Evolutionary conservation across 768 basidiomycete genomes (phyloP).

Genomic region (Leccinum ochraceum): DNA sequence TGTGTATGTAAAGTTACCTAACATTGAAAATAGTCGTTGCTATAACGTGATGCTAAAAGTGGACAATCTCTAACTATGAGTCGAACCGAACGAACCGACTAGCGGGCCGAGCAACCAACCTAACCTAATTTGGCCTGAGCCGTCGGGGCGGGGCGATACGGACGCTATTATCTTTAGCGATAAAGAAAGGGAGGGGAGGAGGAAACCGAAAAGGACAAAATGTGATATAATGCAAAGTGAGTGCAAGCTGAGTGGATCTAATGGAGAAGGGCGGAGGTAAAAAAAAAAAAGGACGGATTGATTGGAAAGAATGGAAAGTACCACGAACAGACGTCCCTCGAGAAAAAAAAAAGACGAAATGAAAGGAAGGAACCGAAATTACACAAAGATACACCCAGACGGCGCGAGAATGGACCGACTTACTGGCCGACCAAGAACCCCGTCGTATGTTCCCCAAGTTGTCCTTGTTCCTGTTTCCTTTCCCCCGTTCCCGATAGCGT

Average conservation of each 20-base stretch:
- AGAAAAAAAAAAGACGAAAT: neutral
- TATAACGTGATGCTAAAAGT: neutral
- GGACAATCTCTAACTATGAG: neutral
- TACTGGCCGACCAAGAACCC: neutral
- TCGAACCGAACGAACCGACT: neutral
- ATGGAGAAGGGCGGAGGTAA: neutral
- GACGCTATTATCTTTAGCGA: neutral
- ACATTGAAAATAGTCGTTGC: neutral
- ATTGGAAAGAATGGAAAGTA: neutral
- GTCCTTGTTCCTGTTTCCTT: neutral
- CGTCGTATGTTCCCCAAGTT: neutral
- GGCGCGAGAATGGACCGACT: neutral
- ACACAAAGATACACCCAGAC: neutral
- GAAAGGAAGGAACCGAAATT: neutral
- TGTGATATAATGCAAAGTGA: neutral
- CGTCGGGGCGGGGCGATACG: neutral
- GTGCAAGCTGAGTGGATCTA: neutral
- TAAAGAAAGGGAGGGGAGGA: neutral
- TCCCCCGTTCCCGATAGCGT: neutral
- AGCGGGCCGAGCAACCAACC: neutral
- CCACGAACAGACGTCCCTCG: neutral
- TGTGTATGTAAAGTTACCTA: neutral
- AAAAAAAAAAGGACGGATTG: neutral
- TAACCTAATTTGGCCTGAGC: neutral
- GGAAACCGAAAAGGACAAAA: neutral